Percentiles rank a stretch among this genome's conserved stretches.
Evolutionary conservation across 306 rosid species (phyloP).

Genomic region (Lagenaria siceraria): DNA sequence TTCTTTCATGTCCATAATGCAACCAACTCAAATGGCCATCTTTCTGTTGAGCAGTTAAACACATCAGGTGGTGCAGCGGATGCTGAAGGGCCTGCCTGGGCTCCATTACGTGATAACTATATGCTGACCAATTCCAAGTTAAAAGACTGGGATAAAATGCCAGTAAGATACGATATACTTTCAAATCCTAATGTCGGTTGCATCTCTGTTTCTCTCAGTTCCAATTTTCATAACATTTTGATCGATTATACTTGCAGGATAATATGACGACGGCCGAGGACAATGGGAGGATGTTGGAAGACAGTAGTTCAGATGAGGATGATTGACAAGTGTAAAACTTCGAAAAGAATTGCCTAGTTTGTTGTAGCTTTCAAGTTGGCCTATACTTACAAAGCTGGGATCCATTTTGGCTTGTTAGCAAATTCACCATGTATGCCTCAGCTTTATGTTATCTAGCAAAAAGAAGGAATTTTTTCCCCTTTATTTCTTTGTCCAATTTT

Average conservation of each 20-base stretch:
- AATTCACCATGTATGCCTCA: neutral
- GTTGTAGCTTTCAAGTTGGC: neutral
- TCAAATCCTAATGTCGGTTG: neutral
- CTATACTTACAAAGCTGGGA: neutral
- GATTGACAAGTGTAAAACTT: slow-evolving; percentile 26
- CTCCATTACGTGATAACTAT: slow-evolving; percentile 82
- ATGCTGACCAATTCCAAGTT: slow-evolving; percentile 76
- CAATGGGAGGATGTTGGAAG: slow-evolving; percentile 34
- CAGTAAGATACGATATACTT: slow-evolving; percentile 28
- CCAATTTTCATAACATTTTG: neutral
- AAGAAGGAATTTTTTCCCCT: neutral
- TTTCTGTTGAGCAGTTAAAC: slow-evolving; percentile 25
- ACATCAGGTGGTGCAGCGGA: slow-evolving; percentile 26
- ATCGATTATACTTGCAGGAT: slow-evolving; percentile 27
- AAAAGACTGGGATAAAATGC: slow-evolving; percentile 82
- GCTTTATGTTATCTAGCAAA: neutral
- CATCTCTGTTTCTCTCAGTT: neutral
- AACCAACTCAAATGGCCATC: neutral
- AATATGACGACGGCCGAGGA: slow-evolving; percentile 30
- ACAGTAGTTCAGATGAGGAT: slow-evolving; percentile 61
- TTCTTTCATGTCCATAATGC: neutral
- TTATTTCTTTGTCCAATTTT: neutral
- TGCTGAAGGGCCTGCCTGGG: slow-evolving; percentile 77
- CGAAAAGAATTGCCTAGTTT: neutral
- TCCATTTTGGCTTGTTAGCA: neutral